Evolutionary conservation across 345 rosid genomes (phyloP), one percentile per base, ranked within the genome.

Genomic region (Citrus reticulata): DNA sequence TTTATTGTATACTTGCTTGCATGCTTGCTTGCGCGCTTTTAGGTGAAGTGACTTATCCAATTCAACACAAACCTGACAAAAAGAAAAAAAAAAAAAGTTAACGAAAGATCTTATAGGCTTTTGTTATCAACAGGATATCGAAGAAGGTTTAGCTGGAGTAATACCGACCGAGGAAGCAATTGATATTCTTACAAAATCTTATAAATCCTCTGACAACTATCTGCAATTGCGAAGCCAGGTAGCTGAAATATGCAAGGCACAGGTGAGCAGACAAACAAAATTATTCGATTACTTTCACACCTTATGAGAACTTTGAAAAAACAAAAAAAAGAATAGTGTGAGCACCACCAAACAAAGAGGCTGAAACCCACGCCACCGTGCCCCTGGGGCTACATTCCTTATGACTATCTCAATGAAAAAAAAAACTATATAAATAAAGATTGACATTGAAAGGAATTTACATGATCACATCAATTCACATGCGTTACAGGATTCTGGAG

Each of bases 81-180:
- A 65, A 17, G 1, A 27, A 27, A 27, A 37, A 34, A 25, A 25
- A 25, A 32, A 6, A 16, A 51, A 51, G 57, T 35, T 16, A 7
- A 65, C 1, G 19, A 34, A 65, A 65, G 40, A 13, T 24, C 57
- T 69, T 4, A 42, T n/a, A 69, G 46, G 34, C 0, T 9, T 24
- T 9, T n/a, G 6, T 11, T 8, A 22, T 79, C 3, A 40, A 29
- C 79, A 89, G 93, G 91, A 86, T 68, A 75, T 79, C 65, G 92
- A 84, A 77, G 74, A 83, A 77, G 88, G 91, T 37, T 57, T 29
- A 27, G 57, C 67, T 2, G 85, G 68, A 32, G 46, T 37, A 29
- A 32, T 77, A 10, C 66, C 81, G 17, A 16, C 89, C 16, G 87
- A 90, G 22, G 86, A 85, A 86, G 92, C 75, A n/a, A 87, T 86